Base-by-base conservation (phyloP, 192 early-diverging fungal species). In the Haplosporangium gracile region DNA sequence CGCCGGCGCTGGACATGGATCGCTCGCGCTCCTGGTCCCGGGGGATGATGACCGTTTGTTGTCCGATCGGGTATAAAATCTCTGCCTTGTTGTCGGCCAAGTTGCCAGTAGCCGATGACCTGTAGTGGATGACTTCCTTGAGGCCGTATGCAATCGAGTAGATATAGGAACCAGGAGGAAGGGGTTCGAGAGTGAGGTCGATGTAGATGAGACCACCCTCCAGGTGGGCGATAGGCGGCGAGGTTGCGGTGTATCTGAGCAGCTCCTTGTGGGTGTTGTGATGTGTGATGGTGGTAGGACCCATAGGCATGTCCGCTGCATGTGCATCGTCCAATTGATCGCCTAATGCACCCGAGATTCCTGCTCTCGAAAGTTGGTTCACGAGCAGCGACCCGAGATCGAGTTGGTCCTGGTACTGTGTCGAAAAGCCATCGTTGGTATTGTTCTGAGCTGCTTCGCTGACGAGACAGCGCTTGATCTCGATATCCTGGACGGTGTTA, bases 401-500 rank as follows among this genome's bases (percentile, higher is more conserved):
- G 6, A 63, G 75, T 10, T 63, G 75, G 20, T 43, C 36, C 2
- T 18, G 18, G 16, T 74, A 40, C 32, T 65, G 53, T 13, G 42
- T 24, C 0, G 53, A 55, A 2, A 57, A 34, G 4, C 72, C 47
- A 5, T 43, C 4, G 36, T 8, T 15, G 15, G 45, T 32, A 8
- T 51, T 42, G 16, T 9, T 49, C 38, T 4, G 34, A 57, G 70
- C n/a, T 6, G 65, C 7, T 68, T 85, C 73, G 34, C 51, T 55
- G 20, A 91, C 77, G 20, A 91, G 80, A 72, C 89, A 90, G 5
- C 90, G 85, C 51, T 83, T 83, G 77, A 91, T 81, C 22, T 83
- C 78, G 10, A 91, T 91, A 20, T 89, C 89, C 49, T 85, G 79
- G 3, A 85, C 74, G 32, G 76, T 55, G 20, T 63, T 81, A 39